Percentiles rank a stretch among this genome's conserved stretches.
Evolutionary conservation across 23 red algal genomes (phyloP).

Genomic region (Chondrus crispus): DNA sequence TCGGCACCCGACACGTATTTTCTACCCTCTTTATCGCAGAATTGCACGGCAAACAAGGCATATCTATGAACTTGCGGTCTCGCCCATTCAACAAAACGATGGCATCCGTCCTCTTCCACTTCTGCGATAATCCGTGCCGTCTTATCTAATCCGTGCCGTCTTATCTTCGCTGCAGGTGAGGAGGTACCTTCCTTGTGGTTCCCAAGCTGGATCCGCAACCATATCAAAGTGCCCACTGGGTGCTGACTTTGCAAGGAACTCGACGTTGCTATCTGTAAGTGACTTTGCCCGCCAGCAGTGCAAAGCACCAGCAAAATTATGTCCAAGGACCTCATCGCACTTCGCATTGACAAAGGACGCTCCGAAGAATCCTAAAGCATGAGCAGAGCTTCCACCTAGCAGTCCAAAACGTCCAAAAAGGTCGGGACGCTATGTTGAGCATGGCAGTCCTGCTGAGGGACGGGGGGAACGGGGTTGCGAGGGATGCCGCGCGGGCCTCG

Average conservation of each 20-base stretch:
- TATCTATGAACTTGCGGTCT: slow-evolving; percentile 87
- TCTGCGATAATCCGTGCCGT: slow-evolving; percentile 21
- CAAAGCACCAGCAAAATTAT: slow-evolving; percentile 50
- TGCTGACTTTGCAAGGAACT: slow-evolving; percentile 41
- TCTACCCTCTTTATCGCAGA: slow-evolving; percentile 15
- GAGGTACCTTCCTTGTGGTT: slow-evolving; percentile 37
- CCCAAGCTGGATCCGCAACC: slow-evolving; percentile 40
- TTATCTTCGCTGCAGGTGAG: slow-evolving; percentile 43
- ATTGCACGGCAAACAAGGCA: slow-evolving; percentile 44
- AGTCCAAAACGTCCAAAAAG: slow-evolving; percentile 48
- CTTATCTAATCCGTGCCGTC: too few species aligned
- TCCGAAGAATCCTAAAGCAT: slow-evolving; percentile 52
- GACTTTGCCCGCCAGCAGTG: slow-evolving; percentile 28
- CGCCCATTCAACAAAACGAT: slow-evolving; percentile 52
- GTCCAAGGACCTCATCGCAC: not conserved
- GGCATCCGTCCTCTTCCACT: not conserved
- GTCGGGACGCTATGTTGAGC: not conserved
- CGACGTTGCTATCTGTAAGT: too few species aligned
- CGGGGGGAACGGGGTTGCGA: not conserved
- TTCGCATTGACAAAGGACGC: not conserved
- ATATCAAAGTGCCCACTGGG: slow-evolving; percentile 34
- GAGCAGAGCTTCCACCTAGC: slow-evolving; percentile 42
- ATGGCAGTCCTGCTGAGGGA: not conserved
- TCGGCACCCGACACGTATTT: slow-evolving; percentile 67
- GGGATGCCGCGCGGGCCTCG: too few species aligned